Percentiles rank a stretch among this genome's conserved stretches.
Evolutionary conservation across 164 flowering plant genomes (phyloP).

Genomic region (Liriodendron chinense): DNA sequence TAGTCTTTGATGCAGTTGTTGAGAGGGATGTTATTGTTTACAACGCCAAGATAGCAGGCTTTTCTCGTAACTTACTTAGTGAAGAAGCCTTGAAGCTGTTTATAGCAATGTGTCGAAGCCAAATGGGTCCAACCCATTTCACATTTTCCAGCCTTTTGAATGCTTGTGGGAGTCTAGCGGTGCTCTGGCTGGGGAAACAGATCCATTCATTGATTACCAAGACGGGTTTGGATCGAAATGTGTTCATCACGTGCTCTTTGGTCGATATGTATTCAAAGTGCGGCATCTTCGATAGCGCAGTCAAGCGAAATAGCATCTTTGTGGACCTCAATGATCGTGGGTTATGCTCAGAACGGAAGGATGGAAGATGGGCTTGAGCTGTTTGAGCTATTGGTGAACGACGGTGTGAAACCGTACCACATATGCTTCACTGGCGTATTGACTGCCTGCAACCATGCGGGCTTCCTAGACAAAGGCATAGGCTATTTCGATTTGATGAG

Average conservation of each 20-base stretch:
- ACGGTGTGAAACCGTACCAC: slow-evolving; percentile 31
- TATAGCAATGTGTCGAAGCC: slow-evolving; percentile 24
- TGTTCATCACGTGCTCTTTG: slow-evolving; percentile 37
- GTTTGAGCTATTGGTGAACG: slow-evolving; percentile 30
- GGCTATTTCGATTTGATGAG: slow-evolving; percentile 43
- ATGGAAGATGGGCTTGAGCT: slow-evolving; percentile 35
- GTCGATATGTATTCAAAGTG: slow-evolving; percentile 55
- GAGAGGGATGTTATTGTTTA: slow-evolving; percentile 32
- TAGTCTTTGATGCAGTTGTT: slow-evolving; percentile 20
- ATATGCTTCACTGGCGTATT: slow-evolving; percentile 48
- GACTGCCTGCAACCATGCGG: slow-evolving; percentile 55
- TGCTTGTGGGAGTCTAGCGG: slow-evolving; percentile 40
- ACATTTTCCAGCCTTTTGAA: slow-evolving; percentile 36
- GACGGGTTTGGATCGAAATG: slow-evolving; percentile 34
- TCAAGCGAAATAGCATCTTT: slow-evolving; percentile 27
- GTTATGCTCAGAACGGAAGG: slow-evolving; percentile 46
- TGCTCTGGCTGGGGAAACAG: slow-evolving; percentile 36
- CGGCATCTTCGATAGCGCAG: slow-evolving; percentile 30
- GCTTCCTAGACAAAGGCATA: slow-evolving; percentile 40
- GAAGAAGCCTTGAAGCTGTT: slow-evolving; percentile 41
- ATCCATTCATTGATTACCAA: slow-evolving; percentile 37
- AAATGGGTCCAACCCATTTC: slow-evolving; percentile 24
- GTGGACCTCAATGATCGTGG: slow-evolving; percentile 47
- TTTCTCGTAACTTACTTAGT: slow-evolving; percentile 28
- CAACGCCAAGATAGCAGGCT: slow-evolving; percentile 45